Base-by-base conservation (phyloP, 2,329 filamentous ascomycete genomes). In the Fusarium papillatum region DNA sequence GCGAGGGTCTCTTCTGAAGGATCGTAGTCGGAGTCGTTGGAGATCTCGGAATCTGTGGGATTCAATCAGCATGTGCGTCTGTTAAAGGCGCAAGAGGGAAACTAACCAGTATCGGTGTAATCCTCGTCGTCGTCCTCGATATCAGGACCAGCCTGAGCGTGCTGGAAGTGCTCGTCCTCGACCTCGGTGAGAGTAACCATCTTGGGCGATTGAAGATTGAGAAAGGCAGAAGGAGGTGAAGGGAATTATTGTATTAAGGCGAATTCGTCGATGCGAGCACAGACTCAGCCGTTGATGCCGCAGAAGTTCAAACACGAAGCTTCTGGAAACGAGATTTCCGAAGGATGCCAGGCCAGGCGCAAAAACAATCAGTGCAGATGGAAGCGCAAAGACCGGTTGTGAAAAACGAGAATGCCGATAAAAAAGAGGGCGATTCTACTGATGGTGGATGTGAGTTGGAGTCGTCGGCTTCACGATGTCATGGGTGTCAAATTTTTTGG, bases 181-280 rank as follows among this genome's bases (percentile, higher is more conserved):
- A 98, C 96, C 89, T 98, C 96, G 84, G 95, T 95, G 83, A 98
- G 95, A 87, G 96, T 95, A 86, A 98, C 96, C 96, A 98, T 98
- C 81, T 85, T 93, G 86, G 69, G 76, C 71, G 76, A 68, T 81
- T 77, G 64, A 22, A 60, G 57, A 24, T 43, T 68, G 64, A 62
- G 34, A 31, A 39, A 24, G 48, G 57, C 63, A 22, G 17, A 19
- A n/a, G 57, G 71, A 67, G 31, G 43, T 39, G 41, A 43, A 48
- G 53, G 66, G 61, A 24, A 50, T 75, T 64, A 73, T 68, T 31
- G 43, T 72, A 68, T 67, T 53, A 64, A 34, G 31, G 39, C 24
- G 57, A 41, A 41, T 62, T 22, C 41, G 72, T 69, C 19, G 36
- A 72, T 62, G 29, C 48, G 64, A 64, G 46, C 36, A 34, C 16